These are phyloP conservation scores for Boletus rubescentipes DNA, from an alignment of 768 basidiomycete genomes.

Conservation along the genomic window DNA sequence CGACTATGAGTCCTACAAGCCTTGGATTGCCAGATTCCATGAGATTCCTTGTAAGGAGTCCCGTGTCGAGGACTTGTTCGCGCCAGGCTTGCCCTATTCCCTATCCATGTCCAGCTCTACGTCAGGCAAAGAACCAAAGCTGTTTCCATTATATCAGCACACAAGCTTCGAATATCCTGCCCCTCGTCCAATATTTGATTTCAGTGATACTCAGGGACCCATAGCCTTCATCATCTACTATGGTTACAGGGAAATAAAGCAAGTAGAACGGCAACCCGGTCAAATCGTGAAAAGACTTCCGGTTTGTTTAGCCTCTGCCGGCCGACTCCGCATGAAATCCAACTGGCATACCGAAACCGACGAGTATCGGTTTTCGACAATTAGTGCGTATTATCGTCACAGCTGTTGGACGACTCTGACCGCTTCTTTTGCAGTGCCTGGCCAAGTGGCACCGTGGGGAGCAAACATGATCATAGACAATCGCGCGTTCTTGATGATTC, in stretches of 20 bases:
- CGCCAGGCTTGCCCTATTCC: constrained; percentile 15
- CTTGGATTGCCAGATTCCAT: constrained; percentile 9
- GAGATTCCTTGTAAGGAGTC: constrained; percentile 8
- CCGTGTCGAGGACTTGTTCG: constrained; percentile 10
- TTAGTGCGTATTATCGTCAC: not conserved
- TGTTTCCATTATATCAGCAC: constrained; percentile 4
- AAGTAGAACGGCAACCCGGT: not conserved
- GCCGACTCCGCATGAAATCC: constrained; percentile 1
- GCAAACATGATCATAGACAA: constrained; percentile 10
- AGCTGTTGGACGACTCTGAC: not conserved
- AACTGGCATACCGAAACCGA: constrained; percentile 11
- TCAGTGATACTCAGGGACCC: not conserved
- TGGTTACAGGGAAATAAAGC: not conserved
- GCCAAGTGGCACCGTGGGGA: constrained; percentile 7
- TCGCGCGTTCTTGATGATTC: constrained; percentile 14
- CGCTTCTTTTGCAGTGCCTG: constrained; percentile 2
- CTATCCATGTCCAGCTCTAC: constrained; percentile 15
- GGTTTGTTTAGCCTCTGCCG: not conserved
- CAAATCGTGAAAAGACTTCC: not conserved
- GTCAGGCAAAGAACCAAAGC: constrained; percentile 11
- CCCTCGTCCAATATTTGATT: not conserved
- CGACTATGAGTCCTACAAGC: constrained; percentile 12
- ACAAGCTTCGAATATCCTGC: not conserved
- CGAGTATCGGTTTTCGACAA: constrained; percentile 5
- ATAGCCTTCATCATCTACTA: constrained; percentile 1